A percentile compares a stretch with the other conserved stretches of the same genome.
Evolutionary conservation across 345 rosid species (phyloP).

Genomic region (Hibiscus tridactylites): DNA sequence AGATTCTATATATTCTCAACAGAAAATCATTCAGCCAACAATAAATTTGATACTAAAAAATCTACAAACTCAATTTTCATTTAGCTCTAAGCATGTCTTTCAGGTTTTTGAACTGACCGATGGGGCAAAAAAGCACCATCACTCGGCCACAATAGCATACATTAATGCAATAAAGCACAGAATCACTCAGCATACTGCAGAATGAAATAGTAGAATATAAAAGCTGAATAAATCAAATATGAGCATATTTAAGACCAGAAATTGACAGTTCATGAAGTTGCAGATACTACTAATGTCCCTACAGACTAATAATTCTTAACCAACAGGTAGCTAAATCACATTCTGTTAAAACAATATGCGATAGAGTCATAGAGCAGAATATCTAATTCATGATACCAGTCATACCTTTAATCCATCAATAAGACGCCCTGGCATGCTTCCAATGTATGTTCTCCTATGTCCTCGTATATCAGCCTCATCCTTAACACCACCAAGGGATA

Average conservation of each 20-base stretch:
- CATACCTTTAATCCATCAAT: slow-evolving; percentile 90
- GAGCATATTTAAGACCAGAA: background rate
- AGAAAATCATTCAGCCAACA: background rate
- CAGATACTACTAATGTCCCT: background rate
- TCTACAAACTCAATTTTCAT: background rate
- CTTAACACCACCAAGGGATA: slow-evolving; percentile 97
- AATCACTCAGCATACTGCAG: background rate
- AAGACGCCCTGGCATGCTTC: slow-evolving; percentile 99
- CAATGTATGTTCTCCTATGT: slow-evolving; percentile 95
- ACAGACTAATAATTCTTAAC: background rate
- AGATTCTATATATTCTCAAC: background rate
- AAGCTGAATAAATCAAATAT: background rate
- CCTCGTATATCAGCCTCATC: slow-evolving; percentile 99
- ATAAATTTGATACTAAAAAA: background rate
- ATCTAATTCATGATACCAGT: background rate
- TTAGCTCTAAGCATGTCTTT: background rate
- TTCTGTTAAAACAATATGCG: background rate
- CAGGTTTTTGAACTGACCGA: background rate
- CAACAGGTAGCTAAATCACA: too few species aligned
- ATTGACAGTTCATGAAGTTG: background rate
- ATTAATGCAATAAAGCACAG: background rate
- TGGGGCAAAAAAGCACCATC: background rate
- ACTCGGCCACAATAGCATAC: background rate
- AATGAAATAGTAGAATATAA: background rate
- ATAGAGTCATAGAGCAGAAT: background rate